phyloP scores from a whole-genome alignment of 1,139 yeast genomes.

The Barnettozyma hawaiiensis region DNA sequence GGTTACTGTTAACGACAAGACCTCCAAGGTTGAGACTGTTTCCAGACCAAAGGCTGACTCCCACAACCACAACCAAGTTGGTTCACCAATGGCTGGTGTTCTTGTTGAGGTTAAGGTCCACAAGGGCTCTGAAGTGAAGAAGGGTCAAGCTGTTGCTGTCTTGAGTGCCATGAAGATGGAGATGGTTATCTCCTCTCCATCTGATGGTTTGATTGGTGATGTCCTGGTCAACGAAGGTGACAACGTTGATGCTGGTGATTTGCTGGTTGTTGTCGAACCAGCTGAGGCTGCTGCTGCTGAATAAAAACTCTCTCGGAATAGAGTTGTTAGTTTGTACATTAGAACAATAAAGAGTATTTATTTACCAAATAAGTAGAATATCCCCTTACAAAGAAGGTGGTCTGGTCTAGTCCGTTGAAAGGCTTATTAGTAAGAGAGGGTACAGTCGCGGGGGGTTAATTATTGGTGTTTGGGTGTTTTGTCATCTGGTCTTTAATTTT shows the following conservation, averaged over 20 bases:
- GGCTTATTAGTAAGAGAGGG: too few species aligned
- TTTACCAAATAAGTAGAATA: too few species aligned
- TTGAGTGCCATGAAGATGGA: conserved; percentile 99
- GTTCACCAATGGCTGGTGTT: conserved; percentile 99
- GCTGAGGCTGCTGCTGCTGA: conserved; percentile 18
- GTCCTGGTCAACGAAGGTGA: conserved; percentile 83
- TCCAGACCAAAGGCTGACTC: conserved; percentile 88
- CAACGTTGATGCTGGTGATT: conserved; percentile 89
- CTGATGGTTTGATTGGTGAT: conserved; percentile 75
- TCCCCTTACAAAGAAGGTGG: too few species aligned
- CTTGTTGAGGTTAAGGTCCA: conserved; percentile 91
- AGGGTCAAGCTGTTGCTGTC: conserved; percentile 95
- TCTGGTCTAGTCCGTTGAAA: too few species aligned
- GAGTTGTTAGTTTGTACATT: neutral
- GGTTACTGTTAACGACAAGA: conserved; percentile 84
- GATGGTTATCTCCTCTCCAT: conserved; percentile 95
- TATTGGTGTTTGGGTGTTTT: too few species aligned
- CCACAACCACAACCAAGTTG: conserved; percentile 84
- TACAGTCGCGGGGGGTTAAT: too few species aligned
- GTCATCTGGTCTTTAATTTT: too few species aligned
- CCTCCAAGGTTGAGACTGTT: conserved; percentile 76
- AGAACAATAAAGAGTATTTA: neutral
- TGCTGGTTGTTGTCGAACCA: conserved; percentile 38
- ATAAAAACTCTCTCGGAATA: neutral
- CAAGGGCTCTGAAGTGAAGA: conserved; percentile 82